Percentiles rank a stretch among this genome's conserved stretches.
These are phyloP conservation scores for Sporothrix dimorphospora DNA, from an alignment of 2,329 filamentous ascomycete species.

Conservation along the genomic window DNA sequence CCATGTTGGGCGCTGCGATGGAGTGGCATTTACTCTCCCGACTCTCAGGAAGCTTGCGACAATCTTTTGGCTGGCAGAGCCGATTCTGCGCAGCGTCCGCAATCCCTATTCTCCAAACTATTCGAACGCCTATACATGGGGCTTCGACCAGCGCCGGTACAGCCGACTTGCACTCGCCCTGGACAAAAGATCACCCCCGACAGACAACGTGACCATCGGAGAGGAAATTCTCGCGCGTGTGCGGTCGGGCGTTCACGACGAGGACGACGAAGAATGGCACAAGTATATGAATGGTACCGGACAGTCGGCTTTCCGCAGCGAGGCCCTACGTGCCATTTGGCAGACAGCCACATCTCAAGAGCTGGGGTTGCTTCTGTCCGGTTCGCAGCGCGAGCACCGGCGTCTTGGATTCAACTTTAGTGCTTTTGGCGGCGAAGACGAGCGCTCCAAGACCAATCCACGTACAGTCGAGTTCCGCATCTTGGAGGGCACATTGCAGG, in stretches of 20 bases:
- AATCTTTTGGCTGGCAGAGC: slow-evolving; percentile 45
- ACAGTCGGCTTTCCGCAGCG: slow-evolving; percentile 27
- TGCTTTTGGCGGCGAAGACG: slow-evolving; percentile 44
- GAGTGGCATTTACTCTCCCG: slow-evolving; percentile 39
- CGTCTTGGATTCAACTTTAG: slow-evolving; percentile 49
- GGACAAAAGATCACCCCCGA: not conserved
- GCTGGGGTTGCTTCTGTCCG: slow-evolving; percentile 45
- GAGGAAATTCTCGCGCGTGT: slow-evolving; percentile 25
- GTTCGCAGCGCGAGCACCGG: slow-evolving; percentile 40
- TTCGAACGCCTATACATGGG: slow-evolving; percentile 45
- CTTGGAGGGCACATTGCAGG: slow-evolving; percentile 43
- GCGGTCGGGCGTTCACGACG: not conserved
- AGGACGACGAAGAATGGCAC: slow-evolving; percentile 33
- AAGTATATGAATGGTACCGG: slow-evolving; percentile 31
- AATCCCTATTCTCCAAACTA: slow-evolving; percentile 46
- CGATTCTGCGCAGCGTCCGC: slow-evolving; percentile 43
- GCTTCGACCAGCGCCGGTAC: slow-evolving; percentile 40
- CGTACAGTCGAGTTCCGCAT: slow-evolving; percentile 47
- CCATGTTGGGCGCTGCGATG: slow-evolving; percentile 45
- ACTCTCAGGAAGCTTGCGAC: slow-evolving; percentile 44
- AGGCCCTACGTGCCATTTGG: slow-evolving; percentile 41
- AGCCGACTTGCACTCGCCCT: slow-evolving; percentile 41
- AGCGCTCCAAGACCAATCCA: slow-evolving; percentile 41
- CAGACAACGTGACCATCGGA: slow-evolving; percentile 21
- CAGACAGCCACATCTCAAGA: slow-evolving; percentile 37